Base-by-base conservation (phyloP, 2,329 filamentous ascomycete species). In the Microdochium nivale region DNA sequence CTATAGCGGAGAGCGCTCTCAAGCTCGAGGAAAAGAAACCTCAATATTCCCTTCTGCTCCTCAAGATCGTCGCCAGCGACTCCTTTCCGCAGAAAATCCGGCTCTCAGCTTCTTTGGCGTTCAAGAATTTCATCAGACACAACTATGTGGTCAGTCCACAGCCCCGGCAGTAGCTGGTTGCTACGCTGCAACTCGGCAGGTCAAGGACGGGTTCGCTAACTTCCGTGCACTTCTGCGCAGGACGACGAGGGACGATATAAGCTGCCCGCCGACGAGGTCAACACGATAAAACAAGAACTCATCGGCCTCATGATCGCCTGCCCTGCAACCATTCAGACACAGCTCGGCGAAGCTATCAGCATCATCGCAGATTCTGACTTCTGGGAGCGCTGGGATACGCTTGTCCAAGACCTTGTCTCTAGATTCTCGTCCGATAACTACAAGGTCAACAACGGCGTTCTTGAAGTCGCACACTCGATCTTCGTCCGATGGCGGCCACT, bases 311-410 rank as follows among this genome's bases (percentile, higher is more conserved):
- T 99, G 94, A 95, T 96, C 62, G 84, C 86, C 9, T 90, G 94
- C 24, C 94, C 92, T 3, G 69, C 88, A 19, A 86, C 83, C 54
- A 87, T 99, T 58, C 95, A 97, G 72, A 84, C 89, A 54, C 94
- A 99, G 72, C 80, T 99, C 35, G 94, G 94, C 59, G 94, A 97
- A 66, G 91, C 94, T 56, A 95, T 97, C 68, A 96, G 92, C 71
- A 83, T 95, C 61, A 97, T 99, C 62, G 94, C 94, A 54, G 92
- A 97, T 70, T 97, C 91, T 59, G 94, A 99, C 68, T 99, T 99
- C 70, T 99, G 88, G 86, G 79, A 87, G 69, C 80, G 87, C 63
- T 99, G 94, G 94, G 88, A 97, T 64, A 96, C 91, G n/a, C 78
- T 99, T 54, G 91, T 95, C 50, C 82, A 88, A 80, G 91, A 99